Percentiles rank a stretch among this genome's conserved stretches.
Conservation (phyloP, 805 yeast genomes). For the Starmerella gropengiesseri region DNA sequence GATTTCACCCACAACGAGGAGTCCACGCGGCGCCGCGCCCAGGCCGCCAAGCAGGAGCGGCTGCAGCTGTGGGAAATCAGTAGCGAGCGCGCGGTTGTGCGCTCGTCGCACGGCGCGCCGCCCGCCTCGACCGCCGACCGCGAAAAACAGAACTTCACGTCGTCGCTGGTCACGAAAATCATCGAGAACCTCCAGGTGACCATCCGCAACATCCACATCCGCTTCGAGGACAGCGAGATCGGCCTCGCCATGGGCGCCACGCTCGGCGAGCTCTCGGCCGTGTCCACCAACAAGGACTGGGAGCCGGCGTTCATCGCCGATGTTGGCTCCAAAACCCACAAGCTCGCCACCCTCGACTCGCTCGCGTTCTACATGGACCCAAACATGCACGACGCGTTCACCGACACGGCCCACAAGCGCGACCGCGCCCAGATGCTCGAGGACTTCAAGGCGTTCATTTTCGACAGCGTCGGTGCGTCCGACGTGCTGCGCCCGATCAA, state of each 20-base stretch:
- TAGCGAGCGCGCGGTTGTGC: conserved; percentile 30
- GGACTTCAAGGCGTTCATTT: conserved; percentile 31
- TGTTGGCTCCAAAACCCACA: conserved; percentile 55
- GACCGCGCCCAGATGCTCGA: conserved; percentile 33
- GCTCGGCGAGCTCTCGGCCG: conserved; percentile 77
- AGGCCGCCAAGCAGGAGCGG: conserved; percentile 53
- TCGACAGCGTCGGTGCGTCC: conserved; percentile 25
- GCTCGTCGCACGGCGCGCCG: conserved; percentile 28
- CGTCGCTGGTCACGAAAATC: conserved; percentile 74
- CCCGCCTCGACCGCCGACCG: conserved; percentile 21
- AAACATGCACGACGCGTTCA: conserved; percentile 10
- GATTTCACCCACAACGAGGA: conserved; percentile 50
- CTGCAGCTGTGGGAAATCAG: conserved; percentile 51
- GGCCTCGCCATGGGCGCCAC: conserved; percentile 71
- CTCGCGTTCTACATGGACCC: conserved; percentile 71
- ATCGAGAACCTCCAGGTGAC: conserved; percentile 88
- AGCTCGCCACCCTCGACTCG: conserved; percentile 61
- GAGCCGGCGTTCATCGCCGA: conserved; percentile 71
- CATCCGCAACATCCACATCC: conserved; percentile 77
- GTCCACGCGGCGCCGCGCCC: conserved; percentile 49
- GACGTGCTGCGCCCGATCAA: conserved; percentile 72
- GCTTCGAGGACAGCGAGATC: conserved; percentile 72
- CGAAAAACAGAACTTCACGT: conserved; percentile 69
- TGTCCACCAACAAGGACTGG: conserved; percentile 81
- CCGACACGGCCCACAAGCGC: conserved; percentile 33